Conservation (phyloP, 768 basidiomycete genomes). For the Rossbeevera mucosa region DNA sequence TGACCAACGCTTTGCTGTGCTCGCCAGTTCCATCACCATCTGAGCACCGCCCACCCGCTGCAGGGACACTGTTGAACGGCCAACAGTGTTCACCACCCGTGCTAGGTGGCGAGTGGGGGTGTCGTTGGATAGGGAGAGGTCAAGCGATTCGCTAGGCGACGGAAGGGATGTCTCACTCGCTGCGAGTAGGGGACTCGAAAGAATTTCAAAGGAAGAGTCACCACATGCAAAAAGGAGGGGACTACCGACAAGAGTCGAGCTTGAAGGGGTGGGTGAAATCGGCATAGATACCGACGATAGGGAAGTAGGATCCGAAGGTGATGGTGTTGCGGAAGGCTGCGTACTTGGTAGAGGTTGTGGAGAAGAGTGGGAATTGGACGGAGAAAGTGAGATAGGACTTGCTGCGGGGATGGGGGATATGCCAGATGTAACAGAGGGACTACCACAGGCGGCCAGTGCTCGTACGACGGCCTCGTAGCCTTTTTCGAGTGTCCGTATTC, state of each 20-base stretch:
- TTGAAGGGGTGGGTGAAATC: conserved; percentile 41
- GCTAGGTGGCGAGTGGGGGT: conserved; percentile 94
- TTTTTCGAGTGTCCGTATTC: conserved; percentile 72
- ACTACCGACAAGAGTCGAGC: conserved; percentile 36
- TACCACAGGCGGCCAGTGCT: conserved; percentile 60
- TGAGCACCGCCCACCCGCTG: conserved; percentile 76
- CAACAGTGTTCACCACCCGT: conserved; percentile 86
- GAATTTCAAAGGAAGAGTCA: conserved; percentile 27
- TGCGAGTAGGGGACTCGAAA: conserved; percentile 36
- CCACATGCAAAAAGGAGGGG: conserved; percentile 25
- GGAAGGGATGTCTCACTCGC: conserved; percentile 29
- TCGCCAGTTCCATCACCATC: conserved; percentile 26
- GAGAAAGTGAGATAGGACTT: conserved; percentile 5
- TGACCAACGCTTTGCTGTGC: conserved; percentile 13
- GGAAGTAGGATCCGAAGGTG: conserved; percentile 17
- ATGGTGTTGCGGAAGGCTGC: conserved; percentile 19
- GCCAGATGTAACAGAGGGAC: conserved; percentile 20
- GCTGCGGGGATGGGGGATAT: conserved; percentile 15
- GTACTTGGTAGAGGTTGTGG: conserved; percentile 22
- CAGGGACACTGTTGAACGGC: conserved; percentile 67
- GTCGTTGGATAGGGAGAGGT: conserved; percentile 33
- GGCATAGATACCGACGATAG: conserved; percentile 33
- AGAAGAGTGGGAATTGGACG: conserved; percentile 21
- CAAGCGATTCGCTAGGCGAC: conserved; percentile 23
- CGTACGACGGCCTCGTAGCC: conserved; percentile 81